Conservation (phyloP, 441 rosid species). For the Monsonia emarginata region DNA sequence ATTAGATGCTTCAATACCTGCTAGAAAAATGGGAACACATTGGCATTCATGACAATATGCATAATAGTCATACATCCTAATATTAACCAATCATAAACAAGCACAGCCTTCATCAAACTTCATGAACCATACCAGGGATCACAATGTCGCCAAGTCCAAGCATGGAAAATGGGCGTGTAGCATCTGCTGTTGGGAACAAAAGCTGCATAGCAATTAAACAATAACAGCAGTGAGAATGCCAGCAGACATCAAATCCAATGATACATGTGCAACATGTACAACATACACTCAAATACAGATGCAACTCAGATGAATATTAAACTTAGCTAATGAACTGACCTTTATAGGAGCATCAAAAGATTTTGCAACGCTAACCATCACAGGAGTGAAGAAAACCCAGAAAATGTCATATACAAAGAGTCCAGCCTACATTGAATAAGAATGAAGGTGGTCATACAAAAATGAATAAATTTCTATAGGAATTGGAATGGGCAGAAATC, state of each 20-base stretch:
- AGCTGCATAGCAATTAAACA: conserved; percentile 40
- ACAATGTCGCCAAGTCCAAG: conserved; percentile 98
- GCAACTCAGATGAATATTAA: background rate
- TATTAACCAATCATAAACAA: background rate
- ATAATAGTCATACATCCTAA: background rate
- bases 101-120: background rate
- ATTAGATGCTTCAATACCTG: background rate
- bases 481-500: background rate
- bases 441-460: background rate
- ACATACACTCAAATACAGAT: background rate
- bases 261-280: background rate
- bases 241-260: background rate
- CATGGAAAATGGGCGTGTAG: conserved; percentile 77
- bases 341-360: conserved; percentile 97
- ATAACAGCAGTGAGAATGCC: background rate
- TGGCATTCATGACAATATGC: background rate
- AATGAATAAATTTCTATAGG: background rate
- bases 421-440: conserved; percentile 51
- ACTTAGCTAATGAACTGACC: conserved; percentile 36
- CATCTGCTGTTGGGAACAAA: conserved; percentile 76
- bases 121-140: conserved; percentile 57
- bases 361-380: conserved; percentile 95
- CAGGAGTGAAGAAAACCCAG: conserved; percentile 98
- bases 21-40: background rate
- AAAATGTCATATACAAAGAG: conserved; percentile 91